Conservation (phyloP, 441 rosid genomes). For the Aleurites moluccanus region DNA sequence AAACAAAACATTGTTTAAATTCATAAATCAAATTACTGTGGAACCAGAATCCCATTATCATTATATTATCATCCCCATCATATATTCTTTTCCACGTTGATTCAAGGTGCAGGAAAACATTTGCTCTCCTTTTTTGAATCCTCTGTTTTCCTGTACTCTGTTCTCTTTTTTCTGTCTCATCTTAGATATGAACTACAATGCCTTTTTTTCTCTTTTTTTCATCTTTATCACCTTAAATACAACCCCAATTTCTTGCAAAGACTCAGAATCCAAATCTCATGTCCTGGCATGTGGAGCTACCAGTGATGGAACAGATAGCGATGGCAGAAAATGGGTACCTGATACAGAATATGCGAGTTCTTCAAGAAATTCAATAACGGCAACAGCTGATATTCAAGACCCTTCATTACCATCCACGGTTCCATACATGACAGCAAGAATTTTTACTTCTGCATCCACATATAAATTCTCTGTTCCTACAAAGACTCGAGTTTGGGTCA, state of each 20-base stretch:
- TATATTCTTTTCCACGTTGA: neutral
- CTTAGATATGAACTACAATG: slow-evolving; percentile 43
- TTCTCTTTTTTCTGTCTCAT: slow-evolving; percentile 7
- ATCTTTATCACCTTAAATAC: slow-evolving; percentile 29
- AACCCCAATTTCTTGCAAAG: slow-evolving; percentile 25
- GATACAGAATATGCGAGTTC: slow-evolving; percentile 52
- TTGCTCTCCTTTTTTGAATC: neutral
- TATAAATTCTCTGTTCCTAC: slow-evolving; percentile 50
- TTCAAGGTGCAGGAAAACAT: slow-evolving; percentile 14
- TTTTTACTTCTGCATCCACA: slow-evolving; percentile 51
- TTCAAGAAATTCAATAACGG: slow-evolving; percentile 35
- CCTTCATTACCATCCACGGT: slow-evolving; percentile 67
- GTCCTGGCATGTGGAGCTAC: slow-evolving; percentile 55
- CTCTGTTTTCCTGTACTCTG: slow-evolving; percentile 28
- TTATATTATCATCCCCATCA: too few species aligned
- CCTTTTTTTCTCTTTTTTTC: slow-evolving; percentile 25
- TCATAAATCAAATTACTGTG: neutral
- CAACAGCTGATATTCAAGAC: slow-evolving; percentile 56
- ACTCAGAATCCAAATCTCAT: slow-evolving; percentile 16
- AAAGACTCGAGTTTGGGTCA: slow-evolving; percentile 48
- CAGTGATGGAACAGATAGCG: slow-evolving; percentile 37
- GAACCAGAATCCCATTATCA: neutral
- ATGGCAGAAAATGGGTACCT: slow-evolving; percentile 63
- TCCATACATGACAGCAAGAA: slow-evolving; percentile 77
- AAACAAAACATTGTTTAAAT: neutral